Conservation (phyloP, 805 yeast species). For the Wickerhamiella siamensis region DNA sequence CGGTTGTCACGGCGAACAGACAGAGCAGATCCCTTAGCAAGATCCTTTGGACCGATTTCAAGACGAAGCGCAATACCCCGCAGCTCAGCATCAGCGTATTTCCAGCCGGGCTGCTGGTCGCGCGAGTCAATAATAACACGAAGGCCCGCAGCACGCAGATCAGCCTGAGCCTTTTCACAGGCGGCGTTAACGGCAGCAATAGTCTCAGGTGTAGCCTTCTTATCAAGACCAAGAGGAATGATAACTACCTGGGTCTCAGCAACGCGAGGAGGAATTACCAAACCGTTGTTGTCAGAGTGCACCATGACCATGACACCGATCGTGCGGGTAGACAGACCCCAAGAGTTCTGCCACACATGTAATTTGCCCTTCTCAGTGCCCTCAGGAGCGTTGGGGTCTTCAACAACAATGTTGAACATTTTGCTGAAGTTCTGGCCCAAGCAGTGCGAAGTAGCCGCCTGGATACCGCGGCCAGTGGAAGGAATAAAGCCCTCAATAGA, state of each 20-base stretch:
- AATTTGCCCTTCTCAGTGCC: constrained; percentile 59
- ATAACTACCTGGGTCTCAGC: constrained; percentile 85
- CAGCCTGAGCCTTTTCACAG: constrained; percentile 52
- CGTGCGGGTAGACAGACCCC: constrained; percentile 98
- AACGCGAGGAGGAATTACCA: constrained; percentile 94
- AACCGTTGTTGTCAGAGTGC: constrained; percentile 96
- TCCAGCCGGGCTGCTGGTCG: constrained; percentile 96
- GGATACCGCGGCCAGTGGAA: constrained; percentile 98
- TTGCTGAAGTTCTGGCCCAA: constrained; percentile 96
- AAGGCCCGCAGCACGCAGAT: constrained; percentile 45
- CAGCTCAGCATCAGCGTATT: constrained; percentile 92
- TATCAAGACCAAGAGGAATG: constrained; percentile 89
- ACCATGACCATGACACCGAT: constrained; percentile 99
- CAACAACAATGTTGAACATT: constrained; percentile 93
- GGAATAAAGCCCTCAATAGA: constrained; percentile 95
- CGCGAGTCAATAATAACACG: constrained; percentile 79
- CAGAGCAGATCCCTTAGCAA: constrained; percentile 60
- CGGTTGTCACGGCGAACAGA: constrained; percentile 91
- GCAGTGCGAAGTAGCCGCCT: constrained; percentile 97
- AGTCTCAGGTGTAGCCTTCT: constrained; percentile 65
- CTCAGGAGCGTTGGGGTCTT: constrained; percentile 70
- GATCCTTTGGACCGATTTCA: constrained; percentile 94
- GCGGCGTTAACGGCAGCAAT: constrained; percentile 55
- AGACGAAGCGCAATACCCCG: constrained; percentile 89
- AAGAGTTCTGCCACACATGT: constrained; percentile 88